A percentile compares a stretch with the other conserved stretches of the same genome.
phyloP scores from a whole-genome alignment of 495 filamentous ascomycete genomes.

The Halenospora varia region DNA sequence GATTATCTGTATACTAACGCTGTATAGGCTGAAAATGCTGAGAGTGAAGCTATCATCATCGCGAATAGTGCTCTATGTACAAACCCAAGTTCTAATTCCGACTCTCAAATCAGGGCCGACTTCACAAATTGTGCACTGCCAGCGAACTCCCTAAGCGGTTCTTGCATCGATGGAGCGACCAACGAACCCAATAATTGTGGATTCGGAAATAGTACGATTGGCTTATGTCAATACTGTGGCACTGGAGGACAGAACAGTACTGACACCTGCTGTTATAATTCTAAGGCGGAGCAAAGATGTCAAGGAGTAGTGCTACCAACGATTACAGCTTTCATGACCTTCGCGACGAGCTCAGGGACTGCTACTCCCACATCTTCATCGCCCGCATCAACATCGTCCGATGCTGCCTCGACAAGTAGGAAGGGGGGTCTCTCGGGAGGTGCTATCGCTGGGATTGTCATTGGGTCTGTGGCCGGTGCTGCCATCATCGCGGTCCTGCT shows the following conservation, averaged over 20 bases:
- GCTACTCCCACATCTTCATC: conserved; percentile 28
- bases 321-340: conserved; percentile 64
- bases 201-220: conserved; percentile 72
- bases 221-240: conserved; percentile 83
- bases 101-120: conserved; percentile 81
- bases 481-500: conserved; percentile 62
- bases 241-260: conserved; percentile 82
- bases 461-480: conserved; percentile 72
- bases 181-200: conserved; percentile 92
- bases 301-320: conserved; percentile 68
- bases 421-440: conserved; percentile 61
- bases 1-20: conserved; percentile 25
- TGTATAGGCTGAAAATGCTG: conserved; percentile 70
- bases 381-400: not conserved
- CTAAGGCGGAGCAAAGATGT: conserved; percentile 69
- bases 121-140: conserved; percentile 87
- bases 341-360: conserved; percentile 49
- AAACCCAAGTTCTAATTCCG: conserved; percentile 55
- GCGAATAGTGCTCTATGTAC: conserved; percentile 71
- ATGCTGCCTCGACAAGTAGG: conserved; percentile 4
- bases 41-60: conserved; percentile 80
- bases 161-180: conserved; percentile 67
- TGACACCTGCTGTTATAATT: conserved; percentile 89
- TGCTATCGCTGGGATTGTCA: conserved; percentile 82
- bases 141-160: conserved; percentile 64